phyloP scores from a whole-genome alignment of 2,329 filamentous ascomycete genomes.

The Colletotrichum tamarilloi region DNA sequence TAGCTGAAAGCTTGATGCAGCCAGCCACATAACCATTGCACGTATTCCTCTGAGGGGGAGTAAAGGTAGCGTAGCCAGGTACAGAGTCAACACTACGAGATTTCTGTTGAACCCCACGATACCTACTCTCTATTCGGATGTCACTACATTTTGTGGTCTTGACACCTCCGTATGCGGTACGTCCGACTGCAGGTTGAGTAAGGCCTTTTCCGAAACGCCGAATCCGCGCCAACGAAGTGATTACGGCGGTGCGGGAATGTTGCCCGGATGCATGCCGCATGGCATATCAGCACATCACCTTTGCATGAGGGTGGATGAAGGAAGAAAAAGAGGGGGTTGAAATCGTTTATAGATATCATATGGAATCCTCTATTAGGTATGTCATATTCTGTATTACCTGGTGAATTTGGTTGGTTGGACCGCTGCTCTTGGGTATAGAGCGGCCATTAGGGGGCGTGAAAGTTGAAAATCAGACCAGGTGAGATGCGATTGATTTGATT shows the following conservation, averaged over 20 bases:
- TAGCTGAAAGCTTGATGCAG: constrained; percentile 6
- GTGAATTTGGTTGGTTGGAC: too few species aligned
- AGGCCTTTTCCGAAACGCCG: not conserved
- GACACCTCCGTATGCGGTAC: not conserved
- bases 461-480: not conserved
- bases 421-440: not conserved
- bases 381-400: too few species aligned
- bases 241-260: not conserved
- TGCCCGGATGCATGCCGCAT: constrained; percentile 7
- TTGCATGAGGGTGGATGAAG: not conserved
- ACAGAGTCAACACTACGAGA: not conserved
- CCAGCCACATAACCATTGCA: not conserved
- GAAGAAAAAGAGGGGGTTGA: not conserved
- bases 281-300: not conserved
- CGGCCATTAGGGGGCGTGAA: not conserved
- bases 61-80: not conserved
- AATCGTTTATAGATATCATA: not conserved
- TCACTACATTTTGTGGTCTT: constrained; percentile 14
- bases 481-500: not conserved
- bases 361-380: too few species aligned
- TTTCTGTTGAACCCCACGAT: constrained; percentile 7
- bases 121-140: constrained; percentile 18
- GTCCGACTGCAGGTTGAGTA: not conserved
- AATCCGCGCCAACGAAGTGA: not conserved
- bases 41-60: not conserved